Conservation (phyloP, 208 protist species). For the Leptomonas pyrrhocoris region DNA sequence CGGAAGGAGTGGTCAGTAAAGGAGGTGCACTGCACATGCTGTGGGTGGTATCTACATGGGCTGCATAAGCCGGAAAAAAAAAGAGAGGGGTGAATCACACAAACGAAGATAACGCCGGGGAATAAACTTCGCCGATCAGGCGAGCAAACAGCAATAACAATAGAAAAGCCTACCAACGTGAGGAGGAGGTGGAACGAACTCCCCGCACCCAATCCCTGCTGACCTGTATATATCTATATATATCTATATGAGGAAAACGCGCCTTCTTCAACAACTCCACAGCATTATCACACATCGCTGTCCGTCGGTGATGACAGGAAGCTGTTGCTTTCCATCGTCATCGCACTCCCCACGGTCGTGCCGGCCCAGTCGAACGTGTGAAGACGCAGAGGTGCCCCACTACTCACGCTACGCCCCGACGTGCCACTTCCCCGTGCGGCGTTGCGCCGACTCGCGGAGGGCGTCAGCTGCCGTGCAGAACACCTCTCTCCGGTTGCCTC, state of each 20-base stretch:
- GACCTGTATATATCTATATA: too few species aligned
- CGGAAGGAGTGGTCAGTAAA: too few species aligned
- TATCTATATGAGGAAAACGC: too few species aligned
- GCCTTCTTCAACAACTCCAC: neutral
- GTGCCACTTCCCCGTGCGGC: neutral
- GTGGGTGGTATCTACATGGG: too few species aligned
- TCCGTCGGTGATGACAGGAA: conserved; percentile 16
- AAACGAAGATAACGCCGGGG: too few species aligned
- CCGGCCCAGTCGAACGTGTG: conserved; percentile 20
- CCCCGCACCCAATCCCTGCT: too few species aligned
- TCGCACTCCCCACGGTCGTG: conserved; percentile 12
- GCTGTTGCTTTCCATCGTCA: conserved; percentile 22
- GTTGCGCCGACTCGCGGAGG: conserved; percentile 3
- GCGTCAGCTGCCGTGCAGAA: neutral
- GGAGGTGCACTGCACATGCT: too few species aligned
- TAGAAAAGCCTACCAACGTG: too few species aligned
- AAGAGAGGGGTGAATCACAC: too few species aligned
- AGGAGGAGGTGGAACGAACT: too few species aligned
- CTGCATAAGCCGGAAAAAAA: too few species aligned
- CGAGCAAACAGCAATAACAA: neutral
- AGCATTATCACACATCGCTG: neutral
- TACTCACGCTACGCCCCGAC: neutral
- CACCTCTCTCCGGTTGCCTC: neutral
- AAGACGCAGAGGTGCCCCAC: neutral
- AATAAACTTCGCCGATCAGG: too few species aligned